These are phyloP conservation scores for Gonapodya sp. DNA, from an alignment of 192 early-diverging fungal genomes.

Conservation along the genomic window DNA sequence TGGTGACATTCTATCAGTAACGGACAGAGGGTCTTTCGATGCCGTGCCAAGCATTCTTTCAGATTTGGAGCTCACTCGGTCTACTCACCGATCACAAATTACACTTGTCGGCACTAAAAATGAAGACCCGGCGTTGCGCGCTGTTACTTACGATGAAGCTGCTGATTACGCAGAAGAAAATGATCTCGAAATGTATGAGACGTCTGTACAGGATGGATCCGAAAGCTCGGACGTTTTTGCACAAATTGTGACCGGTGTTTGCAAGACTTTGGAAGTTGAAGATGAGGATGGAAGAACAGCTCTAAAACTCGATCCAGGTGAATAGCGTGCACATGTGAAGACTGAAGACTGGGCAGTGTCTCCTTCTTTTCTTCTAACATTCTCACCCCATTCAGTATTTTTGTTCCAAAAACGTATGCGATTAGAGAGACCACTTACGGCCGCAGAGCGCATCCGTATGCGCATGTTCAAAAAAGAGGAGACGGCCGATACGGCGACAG, in stretches of 20 bases:
- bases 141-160: background rate
- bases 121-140: background rate
- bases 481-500: background rate
- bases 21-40: background rate
- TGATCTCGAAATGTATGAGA: background rate
- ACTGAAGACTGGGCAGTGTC: background rate
- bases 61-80: background rate
- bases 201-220: background rate
- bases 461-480: background rate
- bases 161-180: background rate
- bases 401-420: background rate
- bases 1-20: too few species aligned
- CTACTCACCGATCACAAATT: background rate
- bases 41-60: background rate
- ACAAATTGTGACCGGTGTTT: background rate
- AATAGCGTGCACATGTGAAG: too few species aligned
- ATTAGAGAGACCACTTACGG: background rate
- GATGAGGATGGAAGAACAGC: background rate
- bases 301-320: background rate
- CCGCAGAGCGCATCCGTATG: background rate
- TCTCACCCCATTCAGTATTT: background rate
- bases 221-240: background rate
- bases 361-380: background rate
- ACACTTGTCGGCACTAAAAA: background rate
- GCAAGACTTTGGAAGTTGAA: background rate